A percentile compares a stretch with the other conserved stretches of the same genome.
Evolutionary conservation across 179 eudicot genomes (phyloP).

Genomic region (Carnegiea gigantea): DNA sequence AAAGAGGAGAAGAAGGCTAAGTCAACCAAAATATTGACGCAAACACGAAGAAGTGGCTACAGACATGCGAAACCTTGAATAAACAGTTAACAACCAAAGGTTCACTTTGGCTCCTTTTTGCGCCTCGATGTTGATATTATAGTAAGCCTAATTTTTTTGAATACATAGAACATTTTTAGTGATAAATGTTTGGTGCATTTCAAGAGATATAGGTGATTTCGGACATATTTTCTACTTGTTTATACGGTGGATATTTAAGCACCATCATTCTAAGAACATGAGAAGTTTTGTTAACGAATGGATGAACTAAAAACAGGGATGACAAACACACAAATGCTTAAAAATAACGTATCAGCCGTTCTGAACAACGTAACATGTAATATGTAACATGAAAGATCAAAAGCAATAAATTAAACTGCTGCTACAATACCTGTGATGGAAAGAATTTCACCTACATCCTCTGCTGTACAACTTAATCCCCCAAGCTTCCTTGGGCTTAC

Average conservation of each 20-base stretch:
- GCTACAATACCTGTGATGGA: slow-evolving; percentile 26
- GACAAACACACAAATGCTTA: background rate
- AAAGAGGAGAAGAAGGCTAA: background rate
- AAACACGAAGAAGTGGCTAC: too few species aligned
- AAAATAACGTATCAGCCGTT: background rate
- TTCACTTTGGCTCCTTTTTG: too few species aligned
- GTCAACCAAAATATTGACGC: background rate
- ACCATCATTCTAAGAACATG: too few species aligned
- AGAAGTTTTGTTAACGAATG: background rate
- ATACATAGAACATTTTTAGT: too few species aligned
- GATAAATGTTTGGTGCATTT: too few species aligned
- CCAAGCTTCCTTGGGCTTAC: slow-evolving; percentile 29
- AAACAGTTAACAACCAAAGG: too few species aligned
- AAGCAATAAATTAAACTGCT: background rate
- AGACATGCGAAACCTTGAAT: too few species aligned
- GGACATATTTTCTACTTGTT: too few species aligned
- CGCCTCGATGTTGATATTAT: too few species aligned
- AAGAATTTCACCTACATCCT: slow-evolving; percentile 31
- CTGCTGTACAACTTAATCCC: slow-evolving; percentile 24
- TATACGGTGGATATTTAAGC: too few species aligned
- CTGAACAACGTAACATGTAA: background rate
- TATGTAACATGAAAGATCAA: background rate
- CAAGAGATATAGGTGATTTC: too few species aligned
- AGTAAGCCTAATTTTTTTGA: too few species aligned
- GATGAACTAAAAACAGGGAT: background rate